These are phyloP conservation scores for Tephrocybe sp. DNA, from an alignment of 768 basidiomycete species.

Conservation along the genomic window DNA sequence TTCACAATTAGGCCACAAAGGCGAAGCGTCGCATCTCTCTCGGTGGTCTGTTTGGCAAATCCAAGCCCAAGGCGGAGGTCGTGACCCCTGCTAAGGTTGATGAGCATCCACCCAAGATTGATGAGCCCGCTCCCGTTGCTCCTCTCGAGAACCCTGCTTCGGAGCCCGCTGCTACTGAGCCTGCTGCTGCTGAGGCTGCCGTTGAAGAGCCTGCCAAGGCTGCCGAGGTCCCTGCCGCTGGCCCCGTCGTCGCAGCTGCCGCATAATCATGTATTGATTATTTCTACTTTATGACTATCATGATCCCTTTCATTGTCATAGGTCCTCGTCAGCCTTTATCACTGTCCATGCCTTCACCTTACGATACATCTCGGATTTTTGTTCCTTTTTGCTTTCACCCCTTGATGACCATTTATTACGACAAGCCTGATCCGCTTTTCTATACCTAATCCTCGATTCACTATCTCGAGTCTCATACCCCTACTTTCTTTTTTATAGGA, in stretches of 20 bases:
- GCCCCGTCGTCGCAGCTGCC: conserved; percentile 74
- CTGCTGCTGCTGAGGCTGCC: conserved; percentile 28
- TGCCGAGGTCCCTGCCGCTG: conserved; percentile 48
- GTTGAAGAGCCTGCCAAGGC: conserved; percentile 30
- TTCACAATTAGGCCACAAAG: conserved; percentile 43
- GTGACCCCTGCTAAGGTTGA: conserved; percentile 77
- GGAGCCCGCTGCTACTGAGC: conserved; percentile 33
- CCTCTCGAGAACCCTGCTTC: conserved; percentile 79
- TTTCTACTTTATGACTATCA: conserved; percentile 39
- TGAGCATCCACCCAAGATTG: conserved; percentile 86
- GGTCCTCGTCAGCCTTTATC: conserved; percentile 8
- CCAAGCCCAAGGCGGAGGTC: conserved; percentile 64
- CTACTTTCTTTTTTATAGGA: conserved; percentile 53
- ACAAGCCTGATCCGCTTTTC: conserved; percentile 59
- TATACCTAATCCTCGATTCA: conserved; percentile 70
- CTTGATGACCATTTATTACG: conserved; percentile 59
- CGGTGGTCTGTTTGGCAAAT: conserved; percentile 72
- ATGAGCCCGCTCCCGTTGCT: conserved; percentile 76
- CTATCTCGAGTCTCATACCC: conserved; percentile 54
- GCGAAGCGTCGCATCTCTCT: conserved; percentile 85
- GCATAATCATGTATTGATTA: conserved; percentile 51
- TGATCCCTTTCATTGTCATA: conserved; percentile 24
- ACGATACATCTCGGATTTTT: conserved; percentile 62
- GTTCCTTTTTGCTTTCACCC: conserved; percentile 39
- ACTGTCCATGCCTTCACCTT: conserved; percentile 30